Percentiles rank a stretch among this genome's conserved stretches.
Evolutionary conservation across 176 grass and related monocot species (phyloP).

Genomic region (maize (Zea mays)): DNA sequence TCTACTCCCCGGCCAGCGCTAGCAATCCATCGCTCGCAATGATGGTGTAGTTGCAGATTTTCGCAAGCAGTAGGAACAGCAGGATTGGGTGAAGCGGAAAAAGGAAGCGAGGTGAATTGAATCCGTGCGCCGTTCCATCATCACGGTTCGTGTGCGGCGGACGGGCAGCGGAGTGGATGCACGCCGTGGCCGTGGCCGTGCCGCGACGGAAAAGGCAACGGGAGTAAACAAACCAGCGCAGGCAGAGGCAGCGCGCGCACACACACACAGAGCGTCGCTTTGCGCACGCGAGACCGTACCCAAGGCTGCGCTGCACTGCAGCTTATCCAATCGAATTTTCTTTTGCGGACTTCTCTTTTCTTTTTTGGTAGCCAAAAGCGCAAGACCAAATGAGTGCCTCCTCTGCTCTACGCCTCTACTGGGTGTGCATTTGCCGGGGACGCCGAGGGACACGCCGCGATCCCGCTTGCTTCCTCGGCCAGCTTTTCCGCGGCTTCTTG

Average conservation of each 20-base stretch:
- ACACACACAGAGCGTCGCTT: background rate
- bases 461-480: slow-evolving; percentile 21
- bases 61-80: background rate
- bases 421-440: slow-evolving; percentile 17
- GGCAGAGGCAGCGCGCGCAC: background rate
- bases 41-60: background rate
- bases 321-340: background rate
- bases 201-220: background rate
- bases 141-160: background rate
- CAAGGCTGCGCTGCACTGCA: background rate
- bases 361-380: background rate
- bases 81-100: background rate
- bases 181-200: background rate
- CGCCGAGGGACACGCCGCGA: slow-evolving; percentile 1
- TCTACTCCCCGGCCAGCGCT: background rate
- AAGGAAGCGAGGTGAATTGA: background rate
- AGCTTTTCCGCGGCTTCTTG: slow-evolving; percentile 17
- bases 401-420: background rate
- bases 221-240: background rate
- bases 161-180: background rate
- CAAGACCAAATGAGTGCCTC: background rate
- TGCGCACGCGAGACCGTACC: slow-evolving; percentile 27
- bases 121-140: slow-evolving; percentile 11
- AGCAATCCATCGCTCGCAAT: background rate
- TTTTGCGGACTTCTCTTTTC: background rate